These are phyloP conservation scores for Hsuehochloa calcarea DNA, from an alignment of 176 grass and related monocot species.

Conservation along the genomic window DNA sequence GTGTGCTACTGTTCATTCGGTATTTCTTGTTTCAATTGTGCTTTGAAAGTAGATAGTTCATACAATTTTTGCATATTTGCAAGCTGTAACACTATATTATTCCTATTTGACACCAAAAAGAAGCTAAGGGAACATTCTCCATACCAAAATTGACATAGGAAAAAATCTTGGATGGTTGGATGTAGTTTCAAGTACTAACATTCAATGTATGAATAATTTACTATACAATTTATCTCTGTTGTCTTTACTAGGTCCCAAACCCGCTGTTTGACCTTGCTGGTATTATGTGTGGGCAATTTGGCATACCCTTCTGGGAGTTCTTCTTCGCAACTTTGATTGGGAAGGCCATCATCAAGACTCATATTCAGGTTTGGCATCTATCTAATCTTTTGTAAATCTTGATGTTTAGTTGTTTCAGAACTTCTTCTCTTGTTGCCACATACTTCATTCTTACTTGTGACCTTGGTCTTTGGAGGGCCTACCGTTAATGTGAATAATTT, in stretches of 20 bases:
- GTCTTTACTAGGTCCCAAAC: slow-evolving; percentile 68
- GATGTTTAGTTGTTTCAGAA: neutral
- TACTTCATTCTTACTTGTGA: neutral
- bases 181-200: neutral
- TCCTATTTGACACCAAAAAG: slow-evolving; percentile 26
- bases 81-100: neutral
- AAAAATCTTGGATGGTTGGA: neutral
- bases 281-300: slow-evolving; percentile 99
- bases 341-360: slow-evolving; percentile 94
- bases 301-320: slow-evolving; percentile 93
- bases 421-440: slow-evolving; percentile 14
- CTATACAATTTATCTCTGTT: slow-evolving; percentile 12
- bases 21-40: neutral
- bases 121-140: neutral
- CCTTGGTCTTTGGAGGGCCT: neutral
- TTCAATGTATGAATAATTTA: neutral
- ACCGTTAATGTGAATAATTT: neutral
- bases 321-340: slow-evolving; percentile 88
- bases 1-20: neutral
- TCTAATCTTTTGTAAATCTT: neutral
- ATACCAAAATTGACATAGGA: neutral
- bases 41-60: neutral
- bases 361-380: slow-evolving; percentile 79
- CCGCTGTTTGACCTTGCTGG: slow-evolving; percentile 96
- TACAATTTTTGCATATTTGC: neutral